These are phyloP conservation scores for Goffeauzyma gilvescens DNA, from an alignment of 768 basidiomycete genomes.

Conservation along the genomic window DNA sequence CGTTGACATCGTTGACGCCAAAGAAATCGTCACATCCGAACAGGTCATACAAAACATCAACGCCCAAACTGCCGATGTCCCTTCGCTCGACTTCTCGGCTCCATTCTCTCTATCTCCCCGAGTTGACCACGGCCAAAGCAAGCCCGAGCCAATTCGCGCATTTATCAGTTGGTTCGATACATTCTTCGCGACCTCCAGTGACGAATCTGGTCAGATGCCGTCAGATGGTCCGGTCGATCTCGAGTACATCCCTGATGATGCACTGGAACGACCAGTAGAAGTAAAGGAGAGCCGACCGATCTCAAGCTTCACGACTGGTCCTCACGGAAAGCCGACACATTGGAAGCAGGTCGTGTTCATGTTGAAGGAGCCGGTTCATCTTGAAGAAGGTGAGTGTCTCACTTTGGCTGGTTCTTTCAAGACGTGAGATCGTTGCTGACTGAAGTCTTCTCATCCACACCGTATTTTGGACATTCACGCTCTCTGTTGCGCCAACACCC, in stretches of 20 bases:
- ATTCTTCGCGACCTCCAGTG: slow-evolving; percentile 47
- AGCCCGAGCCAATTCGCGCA: slow-evolving; percentile 22
- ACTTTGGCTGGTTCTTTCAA: too few species aligned
- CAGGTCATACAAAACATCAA: slow-evolving; percentile 76
- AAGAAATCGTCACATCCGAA: slow-evolving; percentile 72
- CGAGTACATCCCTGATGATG: slow-evolving; percentile 20
- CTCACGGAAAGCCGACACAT: slow-evolving; percentile 68
- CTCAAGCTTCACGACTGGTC: slow-evolving; percentile 60
- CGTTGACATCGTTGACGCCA: slow-evolving; percentile 73
- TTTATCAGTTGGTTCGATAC: slow-evolving; percentile 89
- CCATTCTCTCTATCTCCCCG: slow-evolving; percentile 46
- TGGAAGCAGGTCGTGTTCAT: slow-evolving; percentile 94
- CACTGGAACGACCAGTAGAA: slow-evolving; percentile 13
- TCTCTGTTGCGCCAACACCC: too few species aligned
- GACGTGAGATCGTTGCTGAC: not conserved
- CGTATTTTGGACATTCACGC: not conserved
- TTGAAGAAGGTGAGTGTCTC: slow-evolving; percentile 47
- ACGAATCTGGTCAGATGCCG: slow-evolving; percentile 38
- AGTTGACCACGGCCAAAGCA: too few species aligned
- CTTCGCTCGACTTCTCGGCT: slow-evolving; percentile 61
- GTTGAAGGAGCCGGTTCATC: slow-evolving; percentile 55
- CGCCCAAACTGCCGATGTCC: slow-evolving; percentile 44
- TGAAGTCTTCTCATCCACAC: too few species aligned
- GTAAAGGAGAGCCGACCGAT: slow-evolving; percentile 2
- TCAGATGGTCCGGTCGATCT: slow-evolving; percentile 41